Percentiles rank a stretch among this genome's conserved stretches.
Evolutionary conservation across 192 early-diverging fungal genomes (phyloP).

Genomic region (Mortierella claussenii): DNA sequence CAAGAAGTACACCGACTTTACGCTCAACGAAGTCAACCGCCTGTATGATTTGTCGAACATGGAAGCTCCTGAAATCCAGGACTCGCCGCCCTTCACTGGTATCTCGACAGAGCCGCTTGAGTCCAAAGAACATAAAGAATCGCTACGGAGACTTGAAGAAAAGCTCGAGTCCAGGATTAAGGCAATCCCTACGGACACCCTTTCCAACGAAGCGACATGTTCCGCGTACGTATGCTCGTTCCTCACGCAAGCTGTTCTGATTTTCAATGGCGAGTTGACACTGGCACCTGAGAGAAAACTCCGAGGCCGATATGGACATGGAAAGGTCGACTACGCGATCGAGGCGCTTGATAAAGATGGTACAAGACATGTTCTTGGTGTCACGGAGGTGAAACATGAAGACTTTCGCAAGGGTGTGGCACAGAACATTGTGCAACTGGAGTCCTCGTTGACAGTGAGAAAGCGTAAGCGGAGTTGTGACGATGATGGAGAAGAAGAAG

Average conservation of each 20-base stretch:
- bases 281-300: slow-evolving; percentile 25
- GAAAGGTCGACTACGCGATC: slow-evolving; percentile 23
- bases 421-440: slow-evolving; percentile 40
- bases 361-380: slow-evolving; percentile 21
- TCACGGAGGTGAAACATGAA: slow-evolving; percentile 35
- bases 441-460: slow-evolving; percentile 27
- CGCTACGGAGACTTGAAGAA: slow-evolving; percentile 12
- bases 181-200: background rate
- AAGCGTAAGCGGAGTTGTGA: slow-evolving; percentile 15
- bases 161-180: slow-evolving; percentile 16
- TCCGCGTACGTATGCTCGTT: slow-evolving; percentile 24
- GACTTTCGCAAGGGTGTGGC: slow-evolving; percentile 37
- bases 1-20: slow-evolving; percentile 24
- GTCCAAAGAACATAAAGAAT: slow-evolving; percentile 8
- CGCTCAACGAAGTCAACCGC: slow-evolving; percentile 18
- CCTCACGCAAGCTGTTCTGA: slow-evolving; percentile 20
- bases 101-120: slow-evolving; percentile 16
- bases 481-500: slow-evolving; percentile 29
- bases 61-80: slow-evolving; percentile 1
- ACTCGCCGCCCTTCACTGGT: slow-evolving; percentile 4
- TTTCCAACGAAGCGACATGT: slow-evolving; percentile 9
- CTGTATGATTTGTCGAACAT: slow-evolving; percentile 20
- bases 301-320: slow-evolving; percentile 25
- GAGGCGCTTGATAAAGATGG: slow-evolving; percentile 7
- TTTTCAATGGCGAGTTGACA: slow-evolving; percentile 26